Evolutionary conservation across 352 stramenopile genomes (phyloP).

Genomic region (Phytopythium vexans): DNA sequence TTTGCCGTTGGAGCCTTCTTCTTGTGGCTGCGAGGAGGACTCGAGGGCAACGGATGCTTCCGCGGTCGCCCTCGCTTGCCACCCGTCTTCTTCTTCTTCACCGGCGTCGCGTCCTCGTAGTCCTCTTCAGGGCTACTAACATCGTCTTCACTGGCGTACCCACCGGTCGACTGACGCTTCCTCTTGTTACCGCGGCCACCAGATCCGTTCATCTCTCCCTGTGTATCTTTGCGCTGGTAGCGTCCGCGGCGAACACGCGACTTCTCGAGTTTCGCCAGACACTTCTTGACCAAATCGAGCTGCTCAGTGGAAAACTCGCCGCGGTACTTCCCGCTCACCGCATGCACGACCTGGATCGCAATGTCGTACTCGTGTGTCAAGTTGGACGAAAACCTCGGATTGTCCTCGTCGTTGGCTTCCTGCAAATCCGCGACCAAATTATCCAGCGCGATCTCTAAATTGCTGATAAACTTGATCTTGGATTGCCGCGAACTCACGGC

Average conservation of each 20-base stretch:
- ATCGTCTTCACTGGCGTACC: slow-evolving; percentile 15
- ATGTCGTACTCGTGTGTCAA: slow-evolving; percentile 85
- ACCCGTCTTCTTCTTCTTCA: slow-evolving; percentile 30
- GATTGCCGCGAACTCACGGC: slow-evolving; percentile 73
- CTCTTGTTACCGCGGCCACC: neutral
- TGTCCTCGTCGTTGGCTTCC: slow-evolving; percentile 37
- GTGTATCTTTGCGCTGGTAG: slow-evolving; percentile 1
- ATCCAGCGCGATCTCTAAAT: slow-evolving; percentile 76
- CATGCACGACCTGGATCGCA: slow-evolving; percentile 80
- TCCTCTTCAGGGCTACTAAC: slow-evolving; percentile 35
- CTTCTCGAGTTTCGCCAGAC: slow-evolving; percentile 76
- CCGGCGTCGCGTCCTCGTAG: slow-evolving; percentile 31
- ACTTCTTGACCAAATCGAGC: slow-evolving; percentile 72
- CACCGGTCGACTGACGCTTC: slow-evolving; percentile 13
- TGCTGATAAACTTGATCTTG: slow-evolving; percentile 89
- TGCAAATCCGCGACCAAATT: slow-evolving; percentile 68
- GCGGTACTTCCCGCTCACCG: slow-evolving; percentile 68
- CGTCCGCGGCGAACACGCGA: slow-evolving; percentile 80
- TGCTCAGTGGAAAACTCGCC: slow-evolving; percentile 83
- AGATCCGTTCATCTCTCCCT: neutral
- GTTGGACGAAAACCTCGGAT: slow-evolving; percentile 44
- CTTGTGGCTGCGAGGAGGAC: slow-evolving; percentile 12
- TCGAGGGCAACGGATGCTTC: slow-evolving; percentile 28
- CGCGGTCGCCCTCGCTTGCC: slow-evolving; percentile 22
- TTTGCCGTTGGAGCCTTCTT: neutral